These are phyloP conservation scores for Corylus heterophylla DNA, from an alignment of 306 rosid genomes.

Conservation along the genomic window DNA sequence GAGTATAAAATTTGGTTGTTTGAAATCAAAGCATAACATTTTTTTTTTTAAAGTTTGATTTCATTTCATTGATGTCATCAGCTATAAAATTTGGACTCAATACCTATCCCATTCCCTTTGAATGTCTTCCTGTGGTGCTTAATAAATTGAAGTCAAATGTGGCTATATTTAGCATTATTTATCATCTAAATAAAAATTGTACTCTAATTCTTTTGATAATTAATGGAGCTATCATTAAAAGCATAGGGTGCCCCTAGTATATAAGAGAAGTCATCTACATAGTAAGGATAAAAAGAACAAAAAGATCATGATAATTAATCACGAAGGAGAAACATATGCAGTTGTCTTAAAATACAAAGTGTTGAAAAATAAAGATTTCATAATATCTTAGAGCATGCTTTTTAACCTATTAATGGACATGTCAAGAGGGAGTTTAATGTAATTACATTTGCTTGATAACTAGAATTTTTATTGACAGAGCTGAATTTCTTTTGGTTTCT, in stretches of 20 bases:
- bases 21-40: background rate
- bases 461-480: background rate
- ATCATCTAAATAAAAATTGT: background rate
- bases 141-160: background rate
- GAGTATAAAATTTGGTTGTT: background rate
- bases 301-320: too few relatives aligned
- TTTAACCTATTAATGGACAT: background rate
- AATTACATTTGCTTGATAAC: background rate
- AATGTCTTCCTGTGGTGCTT: background rate
- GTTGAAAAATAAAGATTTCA: background rate
- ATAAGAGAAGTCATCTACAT: too few relatives aligned
- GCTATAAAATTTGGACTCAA: background rate
- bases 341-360: too few relatives aligned
- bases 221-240: too few relatives aligned
- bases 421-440: background rate
- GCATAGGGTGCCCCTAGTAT: too few relatives aligned
- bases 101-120: background rate
- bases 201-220: background rate
- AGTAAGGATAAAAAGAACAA: too few relatives aligned
- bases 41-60: background rate
- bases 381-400: background rate
- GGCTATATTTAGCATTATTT: background rate
- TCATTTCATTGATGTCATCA: background rate
- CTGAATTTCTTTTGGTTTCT: background rate
- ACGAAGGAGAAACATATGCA: too few relatives aligned